A percentile compares a stretch with the other conserved stretches of the same genome.
Evolutionary conservation across 257 asterid genomes (phyloP).

Genomic region (Plantago elongata): DNA sequence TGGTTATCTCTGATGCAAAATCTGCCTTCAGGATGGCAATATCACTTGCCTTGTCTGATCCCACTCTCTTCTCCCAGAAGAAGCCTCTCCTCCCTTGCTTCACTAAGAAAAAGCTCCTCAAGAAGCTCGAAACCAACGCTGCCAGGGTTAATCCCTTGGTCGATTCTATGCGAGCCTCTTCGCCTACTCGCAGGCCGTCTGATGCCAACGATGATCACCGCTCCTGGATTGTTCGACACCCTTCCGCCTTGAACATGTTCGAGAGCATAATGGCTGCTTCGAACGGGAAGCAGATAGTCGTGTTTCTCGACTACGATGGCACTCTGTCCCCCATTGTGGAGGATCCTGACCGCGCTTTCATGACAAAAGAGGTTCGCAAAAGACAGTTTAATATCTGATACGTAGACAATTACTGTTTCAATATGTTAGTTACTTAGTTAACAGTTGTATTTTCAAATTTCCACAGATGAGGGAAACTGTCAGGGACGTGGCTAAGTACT

Average conservation of each 20-base stretch:
- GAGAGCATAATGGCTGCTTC: constrained; percentile 43
- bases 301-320: constrained; percentile 76
- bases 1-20: constrained; percentile 39
- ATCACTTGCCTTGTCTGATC: constrained; percentile 24
- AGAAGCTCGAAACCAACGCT: constrained; percentile 36
- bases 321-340: constrained; percentile 78
- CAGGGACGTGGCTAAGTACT: constrained; percentile 37
- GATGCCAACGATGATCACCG: constrained; percentile 42
- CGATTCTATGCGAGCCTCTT: constrained; percentile 75
- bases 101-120: constrained; percentile 25
- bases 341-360: constrained; percentile 71
- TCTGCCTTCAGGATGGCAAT: constrained; percentile 31
- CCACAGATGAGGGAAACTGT: constrained; percentile 53
- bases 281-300: constrained; percentile 60
- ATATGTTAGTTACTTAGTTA: too few species aligned
- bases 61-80: constrained; percentile 21
- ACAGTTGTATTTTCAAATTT: background rate
- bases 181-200: constrained; percentile 50
- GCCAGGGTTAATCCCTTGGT: constrained; percentile 46
- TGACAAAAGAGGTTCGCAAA: constrained; percentile 49
- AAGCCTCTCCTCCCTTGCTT: constrained; percentile 22
- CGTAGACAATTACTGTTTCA: too few species aligned
- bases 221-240: constrained; percentile 64
- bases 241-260: constrained; percentile 62
- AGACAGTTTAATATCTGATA: background rate